A percentile compares a stretch with the other conserved stretches of the same genome.
Evolutionary conservation across 2,329 filamentous ascomycete genomes (phyloP).

Genomic region (Zasmidium cellare): DNA sequence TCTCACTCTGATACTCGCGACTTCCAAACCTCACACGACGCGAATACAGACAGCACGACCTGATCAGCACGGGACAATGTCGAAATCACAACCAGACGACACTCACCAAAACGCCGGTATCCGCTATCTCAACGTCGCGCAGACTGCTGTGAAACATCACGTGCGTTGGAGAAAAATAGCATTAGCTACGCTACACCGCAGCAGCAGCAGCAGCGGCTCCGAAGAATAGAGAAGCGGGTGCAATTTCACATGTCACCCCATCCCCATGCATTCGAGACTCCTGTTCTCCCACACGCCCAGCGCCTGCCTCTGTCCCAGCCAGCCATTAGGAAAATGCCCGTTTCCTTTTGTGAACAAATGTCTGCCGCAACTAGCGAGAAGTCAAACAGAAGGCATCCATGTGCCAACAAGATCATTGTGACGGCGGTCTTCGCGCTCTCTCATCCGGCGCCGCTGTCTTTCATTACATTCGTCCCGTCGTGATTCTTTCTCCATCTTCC

Average conservation of each 20-base stretch:
- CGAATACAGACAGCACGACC: neutral
- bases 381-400: neutral
- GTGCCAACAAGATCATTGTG: neutral
- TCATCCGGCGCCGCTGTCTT: neutral
- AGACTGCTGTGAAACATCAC: neutral
- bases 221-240: neutral
- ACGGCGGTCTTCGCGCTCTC: neutral
- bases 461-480: slow-evolving; percentile 8
- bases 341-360: neutral
- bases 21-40: neutral
- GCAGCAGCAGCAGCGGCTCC: neutral
- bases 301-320: neutral
- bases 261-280: neutral
- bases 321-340: neutral
- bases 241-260: too few species aligned
- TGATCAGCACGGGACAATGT: neutral
- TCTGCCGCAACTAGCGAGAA: neutral
- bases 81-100: too few species aligned
- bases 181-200: neutral
- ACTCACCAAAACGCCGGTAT: neutral
- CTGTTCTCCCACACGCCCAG: neutral
- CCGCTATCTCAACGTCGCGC: neutral
- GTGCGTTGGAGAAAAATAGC: neutral
- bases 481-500: neutral
- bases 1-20: too few species aligned